Conservation (phyloP, 2,329 filamentous ascomycete genomes). For the Cytospora piceicola region DNA sequence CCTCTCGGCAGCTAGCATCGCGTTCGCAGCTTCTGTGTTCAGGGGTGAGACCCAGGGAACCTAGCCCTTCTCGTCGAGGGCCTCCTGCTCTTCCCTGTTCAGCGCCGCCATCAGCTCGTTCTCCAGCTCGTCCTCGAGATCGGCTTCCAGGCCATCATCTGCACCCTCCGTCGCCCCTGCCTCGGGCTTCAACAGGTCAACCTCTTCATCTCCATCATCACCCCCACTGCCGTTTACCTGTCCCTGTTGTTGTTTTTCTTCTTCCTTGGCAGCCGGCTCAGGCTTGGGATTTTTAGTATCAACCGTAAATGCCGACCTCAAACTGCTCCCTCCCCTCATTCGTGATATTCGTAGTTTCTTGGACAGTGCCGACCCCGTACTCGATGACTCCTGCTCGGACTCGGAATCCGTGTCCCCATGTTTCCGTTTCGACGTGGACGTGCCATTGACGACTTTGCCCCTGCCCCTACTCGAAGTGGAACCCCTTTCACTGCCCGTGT, state of each 20-base stretch:
- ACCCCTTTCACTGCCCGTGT: conserved; percentile 22
- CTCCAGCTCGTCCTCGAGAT: conserved; percentile 59
- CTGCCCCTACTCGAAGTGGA: conserved; percentile 32
- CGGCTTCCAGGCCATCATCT: conserved; percentile 44
- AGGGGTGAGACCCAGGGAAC: conserved; percentile 19
- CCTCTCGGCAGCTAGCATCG: conserved; percentile 15
- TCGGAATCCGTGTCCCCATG: conserved; percentile 35
- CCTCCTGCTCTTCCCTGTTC: conserved; percentile 46
- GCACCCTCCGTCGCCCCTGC: conserved; percentile 36
- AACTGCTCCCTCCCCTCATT: conserved; percentile 49
- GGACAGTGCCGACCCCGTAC: conserved; percentile 43
- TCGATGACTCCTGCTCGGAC: conserved; percentile 34
- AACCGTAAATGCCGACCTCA: conserved; percentile 45
- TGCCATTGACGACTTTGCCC: conserved; percentile 25
- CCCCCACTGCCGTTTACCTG: background rate
- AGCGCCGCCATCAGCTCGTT: conserved; percentile 66
- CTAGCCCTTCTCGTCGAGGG: conserved; percentile 31
- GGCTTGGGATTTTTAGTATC: background rate
- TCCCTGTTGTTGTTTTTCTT: background rate
- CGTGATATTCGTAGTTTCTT: conserved; percentile 58
- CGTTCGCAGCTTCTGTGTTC: conserved; percentile 9
- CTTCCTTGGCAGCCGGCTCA: background rate
- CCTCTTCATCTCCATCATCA: conserved; percentile 42
- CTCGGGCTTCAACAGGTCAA: conserved; percentile 37
- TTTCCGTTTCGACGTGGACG: conserved; percentile 37